A percentile compares a stretch with the other conserved stretches of the same genome.
Evolutionary conservation across 2,329 filamentous ascomycete species (phyloP).

Genomic region (Ophiostoma angusticollis): DNA sequence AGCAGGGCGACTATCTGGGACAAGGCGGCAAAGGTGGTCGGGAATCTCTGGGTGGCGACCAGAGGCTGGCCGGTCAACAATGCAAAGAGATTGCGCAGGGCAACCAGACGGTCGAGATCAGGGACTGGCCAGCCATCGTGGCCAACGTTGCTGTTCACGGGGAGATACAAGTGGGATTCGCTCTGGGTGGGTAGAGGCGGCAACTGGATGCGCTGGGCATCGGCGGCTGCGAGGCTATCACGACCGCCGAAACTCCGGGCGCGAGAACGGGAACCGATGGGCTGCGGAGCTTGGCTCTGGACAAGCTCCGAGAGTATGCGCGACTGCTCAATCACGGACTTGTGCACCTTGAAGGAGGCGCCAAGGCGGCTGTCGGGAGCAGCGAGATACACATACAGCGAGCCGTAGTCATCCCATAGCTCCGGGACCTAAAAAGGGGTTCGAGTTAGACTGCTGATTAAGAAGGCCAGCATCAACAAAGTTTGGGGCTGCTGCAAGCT

Average conservation of each 20-base stretch:
- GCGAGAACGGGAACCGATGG: conserved; percentile 22
- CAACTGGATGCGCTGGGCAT: conserved; percentile 29
- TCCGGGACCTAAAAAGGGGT: conserved; percentile 41
- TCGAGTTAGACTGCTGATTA: not conserved
- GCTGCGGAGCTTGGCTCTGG: conserved; percentile 28
- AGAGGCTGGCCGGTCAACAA: conserved; percentile 51
- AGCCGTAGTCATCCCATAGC: conserved; percentile 49
- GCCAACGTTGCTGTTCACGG: conserved; percentile 26
- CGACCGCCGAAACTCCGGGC: conserved; percentile 34
- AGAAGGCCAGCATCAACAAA: conserved; percentile 9
- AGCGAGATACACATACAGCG: conserved; percentile 45
- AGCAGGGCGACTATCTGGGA: conserved; percentile 40
- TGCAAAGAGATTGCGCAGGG: conserved; percentile 52
- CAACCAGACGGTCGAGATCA: conserved; percentile 43
- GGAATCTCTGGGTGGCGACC: conserved; percentile 40
- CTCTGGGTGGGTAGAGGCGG: conserved; percentile 25
- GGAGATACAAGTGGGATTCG: conserved; percentile 42
- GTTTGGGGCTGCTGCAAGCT: not conserved
- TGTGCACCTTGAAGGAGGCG: conserved; percentile 48
- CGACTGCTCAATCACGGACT: conserved; percentile 41
- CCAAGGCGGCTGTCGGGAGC: conserved; percentile 35
- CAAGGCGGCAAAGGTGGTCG: conserved; percentile 42
- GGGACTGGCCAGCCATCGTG: conserved; percentile 18
- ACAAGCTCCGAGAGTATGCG: conserved; percentile 41
- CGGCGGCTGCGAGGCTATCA: conserved; percentile 34